A percentile compares a stretch with the other conserved stretches of the same genome.
Evolutionary conservation across 345 rosid genomes (phyloP).

Genomic region (Brassica incana): DNA sequence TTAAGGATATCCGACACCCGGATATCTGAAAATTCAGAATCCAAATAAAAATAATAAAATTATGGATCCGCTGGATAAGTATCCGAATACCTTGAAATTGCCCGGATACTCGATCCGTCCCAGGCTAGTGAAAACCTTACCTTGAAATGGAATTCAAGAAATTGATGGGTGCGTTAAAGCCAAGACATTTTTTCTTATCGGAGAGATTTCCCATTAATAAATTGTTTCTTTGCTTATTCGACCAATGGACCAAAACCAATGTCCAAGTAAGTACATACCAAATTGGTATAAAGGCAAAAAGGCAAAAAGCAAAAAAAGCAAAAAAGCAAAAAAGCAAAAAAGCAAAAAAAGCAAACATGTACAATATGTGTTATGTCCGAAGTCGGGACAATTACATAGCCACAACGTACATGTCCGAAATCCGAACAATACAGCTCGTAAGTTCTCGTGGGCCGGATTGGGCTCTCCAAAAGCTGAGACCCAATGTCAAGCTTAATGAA

Average conservation of each 20-base stretch:
- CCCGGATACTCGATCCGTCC: too few relatives aligned
- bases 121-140: slow-evolving; percentile 1
- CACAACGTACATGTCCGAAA: not conserved
- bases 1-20: too few relatives aligned
- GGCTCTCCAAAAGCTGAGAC: not conserved
- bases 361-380: not conserved
- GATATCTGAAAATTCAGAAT: too few relatives aligned
- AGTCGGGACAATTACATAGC: not conserved
- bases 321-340: not conserved
- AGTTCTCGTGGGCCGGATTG: not conserved
- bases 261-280: slow-evolving; percentile 11
- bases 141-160: slow-evolving; percentile 19
- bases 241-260: slow-evolving; percentile 15
- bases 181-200: slow-evolving; percentile 1
- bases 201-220: slow-evolving; percentile 18
- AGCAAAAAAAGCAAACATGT: not conserved
- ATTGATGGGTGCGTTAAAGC: slow-evolving; percentile 15
- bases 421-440: not conserved
- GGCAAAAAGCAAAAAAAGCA: not conserved
- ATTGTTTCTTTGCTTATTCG: slow-evolving; percentile 6
- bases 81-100: too few relatives aligned
- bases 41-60: too few relatives aligned
- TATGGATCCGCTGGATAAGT: too few relatives aligned
- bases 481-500: not conserved
- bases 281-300: slow-evolving; percentile 12